Evolutionary conservation across 345 rosid genomes (phyloP), one percentile per base, ranked within the genome.

Genomic region (Turritis glabra): DNA sequence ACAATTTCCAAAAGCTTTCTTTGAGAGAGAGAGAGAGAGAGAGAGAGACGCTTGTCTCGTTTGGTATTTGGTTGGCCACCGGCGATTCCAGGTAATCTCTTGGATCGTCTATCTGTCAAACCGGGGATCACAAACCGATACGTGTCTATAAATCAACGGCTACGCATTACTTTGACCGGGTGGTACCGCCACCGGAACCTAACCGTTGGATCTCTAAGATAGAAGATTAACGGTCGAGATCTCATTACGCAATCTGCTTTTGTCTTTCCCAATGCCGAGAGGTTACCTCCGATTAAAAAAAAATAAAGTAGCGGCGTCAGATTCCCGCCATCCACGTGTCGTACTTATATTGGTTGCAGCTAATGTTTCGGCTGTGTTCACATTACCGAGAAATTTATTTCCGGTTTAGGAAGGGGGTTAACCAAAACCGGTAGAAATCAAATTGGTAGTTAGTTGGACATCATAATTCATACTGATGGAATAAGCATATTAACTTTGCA

Each of bases 71-170:
- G 85, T 82, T 88, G 93, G 89, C 55, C 77, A 84, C 91, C 85
- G 93, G 90, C 86, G 84, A 75, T 82, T 84, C 84, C 93, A 89
- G 89, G 90, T 85, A 81, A 87, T 67, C 75, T 66, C 71, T 10
- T 72, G 41, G 74, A 64, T 73, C 77, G 75, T 75, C 83, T 69
- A 69, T 87, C 84, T 85, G 87, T 77, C 82, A 57, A 7, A 46
- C 12, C 38, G 59, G 58, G 48, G 22, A 55, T 57, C 6, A 21
- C 4, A 13, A 9, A 66, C 57, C 38, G 78, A 79, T 82, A 80
- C 87, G 87, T 83, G 83, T 84, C 71, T 7, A 10, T 35, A 6
- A 18, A 59, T 68, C 81, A 48, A 82, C 69, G 84, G 75, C 53
- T 62, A 64, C n/a, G 67, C 19, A 40, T 56, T 37, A 59, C 57